Evolutionary conservation across 2,329 filamentous ascomycete species (phyloP), one percentile per base, ranked within the genome.

Genomic region (Lecanicillium sp.): DNA sequence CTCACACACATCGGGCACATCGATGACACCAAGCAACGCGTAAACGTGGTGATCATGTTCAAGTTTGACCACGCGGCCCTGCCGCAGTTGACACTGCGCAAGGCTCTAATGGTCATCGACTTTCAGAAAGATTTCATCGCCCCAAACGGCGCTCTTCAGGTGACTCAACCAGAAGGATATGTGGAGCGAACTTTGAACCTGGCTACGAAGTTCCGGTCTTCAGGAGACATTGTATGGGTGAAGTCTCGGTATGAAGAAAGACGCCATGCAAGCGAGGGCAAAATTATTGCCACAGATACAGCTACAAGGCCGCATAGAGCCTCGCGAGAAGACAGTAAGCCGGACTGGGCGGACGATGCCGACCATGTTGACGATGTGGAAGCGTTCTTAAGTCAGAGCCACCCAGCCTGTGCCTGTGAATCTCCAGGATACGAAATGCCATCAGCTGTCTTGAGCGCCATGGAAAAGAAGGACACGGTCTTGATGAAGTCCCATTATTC

Each of bases 121-220:
- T 75, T 94, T 27, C 92, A 96, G 55, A 87, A 94, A 51, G 90
- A 95, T 57, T 95, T 96, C 52, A 64, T 94, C 42, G 70, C 77
- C 6, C 63, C 75, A 2, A 70, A 77, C 36, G 83, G 85, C 39
- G 74, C 78, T 18, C 62, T 95, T 15, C 73, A 78, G 11, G 75
- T 89, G 36, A 65, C 66, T 27, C 71, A 76, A 31, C 77, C 79
- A 3, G 60, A 72, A 4, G 75, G 76, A 9, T 85, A 89, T 45
- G 58, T 92, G 32, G 70, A 81, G 29, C 77, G 75, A 19, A 74
- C 88, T 30, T 64, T 78, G 15, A 61, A 71, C 6, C 67, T 96
- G 3, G 79, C 81, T 30, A 72, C 74, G 9, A 73, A 73, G 13
- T 95, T 96, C 52, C 85, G 90, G 46, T 66, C 73, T 34, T 73